These are phyloP conservation scores for Pisolithus albus DNA, from an alignment of 768 basidiomycete species.

Conservation along the genomic window DNA sequence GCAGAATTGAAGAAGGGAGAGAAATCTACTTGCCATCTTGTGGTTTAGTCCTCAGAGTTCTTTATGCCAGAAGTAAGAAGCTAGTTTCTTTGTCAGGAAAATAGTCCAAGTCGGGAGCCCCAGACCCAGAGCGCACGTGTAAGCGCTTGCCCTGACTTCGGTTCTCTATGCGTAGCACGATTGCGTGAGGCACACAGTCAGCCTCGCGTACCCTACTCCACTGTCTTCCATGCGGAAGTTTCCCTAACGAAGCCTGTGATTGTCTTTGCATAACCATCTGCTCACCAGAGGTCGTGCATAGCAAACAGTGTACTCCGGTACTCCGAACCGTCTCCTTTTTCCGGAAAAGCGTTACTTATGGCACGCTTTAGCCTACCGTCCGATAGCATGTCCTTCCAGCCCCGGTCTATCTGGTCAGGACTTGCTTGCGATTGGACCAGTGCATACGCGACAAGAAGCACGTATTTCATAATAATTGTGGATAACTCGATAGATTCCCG, in stretches of 20 bases:
- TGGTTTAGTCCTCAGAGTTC: conserved; percentile 14
- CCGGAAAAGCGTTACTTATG: conserved; percentile 23
- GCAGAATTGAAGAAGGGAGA: too few species aligned
- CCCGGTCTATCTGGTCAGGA: conserved; percentile 23
- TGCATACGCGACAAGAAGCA: conserved; percentile 34
- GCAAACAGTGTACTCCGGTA: conserved; percentile 22
- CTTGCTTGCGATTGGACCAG: conserved; percentile 26
- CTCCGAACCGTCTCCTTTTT: conserved; percentile 9
- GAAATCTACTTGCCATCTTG: too few species aligned
- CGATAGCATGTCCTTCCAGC: conserved; percentile 28
- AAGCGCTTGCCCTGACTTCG: too few species aligned
- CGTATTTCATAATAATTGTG: conserved; percentile 29
- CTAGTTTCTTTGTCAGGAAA: too few species aligned
- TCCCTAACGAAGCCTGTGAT: too few species aligned
- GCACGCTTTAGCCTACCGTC: conserved; percentile 18
- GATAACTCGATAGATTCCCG: conserved; percentile 7
- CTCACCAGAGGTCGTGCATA: conserved; percentile 13
- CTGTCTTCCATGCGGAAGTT: too few species aligned
- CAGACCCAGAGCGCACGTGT: neutral
- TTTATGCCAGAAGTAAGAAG: conserved; percentile 42
- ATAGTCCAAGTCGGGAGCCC: too few species aligned
- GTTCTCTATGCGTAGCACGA: too few species aligned
- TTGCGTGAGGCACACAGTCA: too few species aligned
- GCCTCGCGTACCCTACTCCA: too few species aligned
- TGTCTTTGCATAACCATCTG: neutral